phyloP scores from a whole-genome alignment of 495 filamentous ascomycete species.

The Bryoglossum gracile region DNA sequence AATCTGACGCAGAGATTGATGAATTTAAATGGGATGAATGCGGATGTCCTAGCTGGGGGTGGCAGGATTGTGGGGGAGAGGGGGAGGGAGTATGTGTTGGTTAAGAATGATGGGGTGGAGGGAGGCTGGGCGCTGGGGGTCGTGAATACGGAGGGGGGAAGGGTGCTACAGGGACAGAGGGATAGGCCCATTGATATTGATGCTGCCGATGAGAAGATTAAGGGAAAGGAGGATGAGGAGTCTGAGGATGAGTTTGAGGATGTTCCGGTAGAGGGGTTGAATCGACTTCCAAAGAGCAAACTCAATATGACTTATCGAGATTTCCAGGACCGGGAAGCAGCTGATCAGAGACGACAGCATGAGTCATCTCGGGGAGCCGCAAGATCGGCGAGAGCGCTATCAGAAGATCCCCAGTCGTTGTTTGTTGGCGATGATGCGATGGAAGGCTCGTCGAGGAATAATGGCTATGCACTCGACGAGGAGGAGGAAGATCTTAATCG shows the following conservation, averaged over 20 bases:
- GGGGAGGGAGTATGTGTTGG: constrained; percentile 87
- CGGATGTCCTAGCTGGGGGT: constrained; percentile 57
- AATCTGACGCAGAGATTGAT: constrained; percentile 93
- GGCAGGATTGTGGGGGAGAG: constrained; percentile 80
- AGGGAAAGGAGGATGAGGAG: constrained; percentile 54
- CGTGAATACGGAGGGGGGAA: constrained; percentile 70
- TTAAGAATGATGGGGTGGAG: constrained; percentile 89
- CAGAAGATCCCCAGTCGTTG: constrained; percentile 43
- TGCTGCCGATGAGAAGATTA: constrained; percentile 48
- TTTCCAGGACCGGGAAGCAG: constrained; percentile 30
- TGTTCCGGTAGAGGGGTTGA: constrained; percentile 89
- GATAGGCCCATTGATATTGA: constrained; percentile 90
- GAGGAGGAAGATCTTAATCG: constrained; percentile 72
- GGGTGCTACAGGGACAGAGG: constrained; percentile 59
- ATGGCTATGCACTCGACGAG: constrained; percentile 36
- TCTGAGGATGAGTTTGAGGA: constrained; percentile 78
- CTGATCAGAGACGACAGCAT: constrained; percentile 19
- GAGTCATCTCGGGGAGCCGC: constrained; percentile 15
- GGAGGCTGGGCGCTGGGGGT: constrained; percentile 97
- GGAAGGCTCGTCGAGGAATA: constrained; percentile 26
- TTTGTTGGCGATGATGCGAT: constrained; percentile 46
- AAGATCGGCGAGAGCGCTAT: neutral
- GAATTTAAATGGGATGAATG: constrained; percentile 87
- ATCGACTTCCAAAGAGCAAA: constrained; percentile 66
- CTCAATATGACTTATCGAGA: constrained; percentile 27